Evolutionary conservation across 78 protist species (phyloP), one percentile per base, ranked within the genome.

Genomic region (Abeoforma whisleri): DNA sequence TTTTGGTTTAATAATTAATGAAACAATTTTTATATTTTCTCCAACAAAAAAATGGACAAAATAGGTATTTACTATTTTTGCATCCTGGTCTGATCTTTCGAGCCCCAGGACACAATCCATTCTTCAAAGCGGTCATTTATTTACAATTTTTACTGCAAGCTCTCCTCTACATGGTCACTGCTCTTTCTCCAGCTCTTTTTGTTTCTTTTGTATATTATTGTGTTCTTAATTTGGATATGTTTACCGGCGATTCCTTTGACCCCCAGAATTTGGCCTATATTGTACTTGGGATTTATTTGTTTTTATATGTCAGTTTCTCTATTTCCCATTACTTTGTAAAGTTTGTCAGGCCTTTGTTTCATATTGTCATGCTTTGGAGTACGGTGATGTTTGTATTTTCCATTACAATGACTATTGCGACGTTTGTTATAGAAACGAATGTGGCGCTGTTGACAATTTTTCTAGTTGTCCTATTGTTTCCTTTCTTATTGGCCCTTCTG

Each of bases 281-380:
- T 12, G 76, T 72, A 12, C 33, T 2, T 16, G 37, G 76, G 57
- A 19, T 57, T 1, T 57, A 40, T 33, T 1, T 30, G 36, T 19
- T 81, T n/a, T 33, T 81, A 8, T 81, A 81, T 30, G 25, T 40
- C 39, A 38, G 39, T 2, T 81, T 81, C 23, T 23, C 40, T n/a
- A 1, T n/a, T 5, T 1, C 1, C 32, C 85, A 81, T 48, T 5
- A 28, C 85, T 30, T 32, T 8, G 1, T 8, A 30, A 81, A 81
- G 33, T 81, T 81, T 81, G 72, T 32, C 34, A 35, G 33, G 70
- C 70, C 77, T 70, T 35, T 81, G 84, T 79, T 36, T 32, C 16
- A 79, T 48, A 2, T 79, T 1, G 2, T 36, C 22, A 5, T 23
- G 68, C 23, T 79, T 2, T 57, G 8, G 2, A 31, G 37, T 23